Percentiles rank a stretch among this genome's conserved stretches.
Conservation (phyloP, 306 rosid species). For the Morella rubra region DNA sequence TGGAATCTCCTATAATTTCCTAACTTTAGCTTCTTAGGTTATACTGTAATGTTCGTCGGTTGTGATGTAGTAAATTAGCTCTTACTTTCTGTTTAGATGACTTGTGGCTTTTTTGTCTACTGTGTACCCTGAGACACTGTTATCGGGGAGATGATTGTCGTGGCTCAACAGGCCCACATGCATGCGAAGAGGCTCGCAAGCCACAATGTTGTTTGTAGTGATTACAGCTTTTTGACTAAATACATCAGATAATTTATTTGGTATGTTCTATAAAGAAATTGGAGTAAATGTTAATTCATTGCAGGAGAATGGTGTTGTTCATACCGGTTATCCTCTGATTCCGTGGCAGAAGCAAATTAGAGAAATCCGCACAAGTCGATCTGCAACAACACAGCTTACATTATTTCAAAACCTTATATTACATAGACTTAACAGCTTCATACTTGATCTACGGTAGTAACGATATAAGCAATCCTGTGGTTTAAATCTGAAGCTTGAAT, state of each 20-base stretch:
- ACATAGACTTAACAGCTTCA: too few species aligned
- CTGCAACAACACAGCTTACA: not conserved
- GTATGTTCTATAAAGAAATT: not conserved
- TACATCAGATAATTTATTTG: not conserved
- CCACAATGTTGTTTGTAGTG: not conserved
- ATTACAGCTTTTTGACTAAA: not conserved
- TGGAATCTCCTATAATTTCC: not conserved
- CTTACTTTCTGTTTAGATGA: not conserved
- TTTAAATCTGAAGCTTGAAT: too few species aligned
- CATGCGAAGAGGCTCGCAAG: not conserved
- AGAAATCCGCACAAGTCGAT: not conserved
- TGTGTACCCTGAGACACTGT: not conserved
- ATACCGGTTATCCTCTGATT: not conserved
- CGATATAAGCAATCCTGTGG: too few species aligned
- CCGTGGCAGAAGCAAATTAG: too few species aligned
- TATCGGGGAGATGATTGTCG: not conserved
- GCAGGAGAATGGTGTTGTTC: not conserved
- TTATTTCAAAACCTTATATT: too few species aligned
- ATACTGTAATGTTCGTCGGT: not conserved
- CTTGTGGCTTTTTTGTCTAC: too few species aligned
- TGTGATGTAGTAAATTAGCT: not conserved
- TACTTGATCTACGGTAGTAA: too few species aligned
- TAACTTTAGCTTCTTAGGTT: not conserved
- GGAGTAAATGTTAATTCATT: not conserved
- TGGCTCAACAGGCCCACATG: not conserved